A percentile compares a stretch with the other conserved stretches of the same genome.
Evolutionary conservation across 2,329 filamentous ascomycete genomes (phyloP).

Genomic region (Clonostachys rosea): DNA sequence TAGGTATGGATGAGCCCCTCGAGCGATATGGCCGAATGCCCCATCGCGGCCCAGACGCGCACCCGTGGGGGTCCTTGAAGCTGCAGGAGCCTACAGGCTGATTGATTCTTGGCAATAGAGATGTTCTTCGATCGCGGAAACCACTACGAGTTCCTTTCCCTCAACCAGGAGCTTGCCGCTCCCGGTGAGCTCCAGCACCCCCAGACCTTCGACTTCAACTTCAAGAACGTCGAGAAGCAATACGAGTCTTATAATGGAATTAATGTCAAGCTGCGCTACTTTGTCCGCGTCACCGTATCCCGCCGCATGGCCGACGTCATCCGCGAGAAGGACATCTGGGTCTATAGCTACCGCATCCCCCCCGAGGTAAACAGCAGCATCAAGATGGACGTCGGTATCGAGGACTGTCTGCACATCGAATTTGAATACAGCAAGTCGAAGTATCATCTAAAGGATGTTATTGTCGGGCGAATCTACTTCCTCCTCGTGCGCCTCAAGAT

Average conservation of each 20-base stretch:
- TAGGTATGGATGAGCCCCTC: constrained; percentile 54
- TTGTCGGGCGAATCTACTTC: constrained; percentile 98
- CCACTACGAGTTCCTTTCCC: constrained; percentile 97
- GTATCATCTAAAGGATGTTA: constrained; percentile 98
- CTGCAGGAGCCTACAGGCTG: not conserved
- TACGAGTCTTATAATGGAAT: constrained; percentile 99
- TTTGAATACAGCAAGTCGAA: constrained; percentile 99
- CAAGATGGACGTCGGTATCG: constrained; percentile 99
- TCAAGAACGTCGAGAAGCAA: constrained; percentile 99
- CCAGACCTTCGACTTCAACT: constrained; percentile 98
- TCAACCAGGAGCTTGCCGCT: constrained; percentile 93
- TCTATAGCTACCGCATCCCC: constrained; percentile 96
- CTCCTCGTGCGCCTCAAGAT: constrained; percentile 96
- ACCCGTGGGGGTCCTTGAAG: not conserved
- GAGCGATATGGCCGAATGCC: not conserved
- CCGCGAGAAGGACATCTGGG: constrained; percentile 99
- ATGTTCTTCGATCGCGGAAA: constrained; percentile 99
- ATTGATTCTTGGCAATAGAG: constrained; percentile 48
- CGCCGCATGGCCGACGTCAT: constrained; percentile 97
- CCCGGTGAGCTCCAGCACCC: constrained; percentile 98
- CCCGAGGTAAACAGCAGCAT: constrained; percentile 98
- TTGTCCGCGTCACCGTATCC: constrained; percentile 93
- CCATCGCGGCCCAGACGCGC: not conserved
- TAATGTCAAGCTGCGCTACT: constrained; percentile 98
- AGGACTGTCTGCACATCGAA: constrained; percentile 98